Evolutionary conservation across 179 eudicot genomes (phyloP), one percentile per base, ranked within the genome.

Genomic region (Amaranthus tricolor): DNA sequence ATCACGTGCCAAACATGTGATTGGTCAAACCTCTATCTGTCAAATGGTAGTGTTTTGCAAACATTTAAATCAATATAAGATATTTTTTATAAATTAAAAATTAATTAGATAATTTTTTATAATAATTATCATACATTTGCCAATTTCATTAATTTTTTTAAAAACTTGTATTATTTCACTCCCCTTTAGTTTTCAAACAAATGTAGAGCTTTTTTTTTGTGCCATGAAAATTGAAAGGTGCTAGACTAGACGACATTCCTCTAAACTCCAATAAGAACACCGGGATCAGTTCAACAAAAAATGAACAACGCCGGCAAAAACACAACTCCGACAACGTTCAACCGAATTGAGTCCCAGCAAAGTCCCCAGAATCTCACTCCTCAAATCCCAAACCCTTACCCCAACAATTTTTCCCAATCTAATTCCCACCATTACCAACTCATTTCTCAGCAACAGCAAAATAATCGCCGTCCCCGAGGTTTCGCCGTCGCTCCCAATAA

Each of bases 401-500:
- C 76, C 15, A 65, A 58, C 74, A 72, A 20, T 71, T 51, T 73
- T 54, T 45, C 77, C 54, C 77, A 57, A 20, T 68, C 73, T 20
- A 66, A 79, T 31, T 73, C 77, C 20, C 61, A 74, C 62, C 74
- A 63, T 6, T 63, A 63, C 54, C 70, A 74, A 16, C 72, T 56
- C 20, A 54, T 59, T 50, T 59, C 82, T 66, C 74, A 76, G 9
- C 76, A 66, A 61, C 75, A 58, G 0, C 72, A 76, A 31, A 73
- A 7, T 83, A 57, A 55, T 24, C 80, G 90, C 69, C 89, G 89
- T 20, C 89, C 84, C 11, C 89, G 92, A 2, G 89, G 89, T 56
- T 84, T 84, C 69, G 91, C 88, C 10, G 86, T 83, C 80, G 31
- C 82, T 1, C 72, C 80, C 31, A 63, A 79, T 8, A 58, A 71